phyloP scores from a whole-genome alignment of 2,329 filamentous ascomycete genomes.

The Colletotrichum filicis region DNA sequence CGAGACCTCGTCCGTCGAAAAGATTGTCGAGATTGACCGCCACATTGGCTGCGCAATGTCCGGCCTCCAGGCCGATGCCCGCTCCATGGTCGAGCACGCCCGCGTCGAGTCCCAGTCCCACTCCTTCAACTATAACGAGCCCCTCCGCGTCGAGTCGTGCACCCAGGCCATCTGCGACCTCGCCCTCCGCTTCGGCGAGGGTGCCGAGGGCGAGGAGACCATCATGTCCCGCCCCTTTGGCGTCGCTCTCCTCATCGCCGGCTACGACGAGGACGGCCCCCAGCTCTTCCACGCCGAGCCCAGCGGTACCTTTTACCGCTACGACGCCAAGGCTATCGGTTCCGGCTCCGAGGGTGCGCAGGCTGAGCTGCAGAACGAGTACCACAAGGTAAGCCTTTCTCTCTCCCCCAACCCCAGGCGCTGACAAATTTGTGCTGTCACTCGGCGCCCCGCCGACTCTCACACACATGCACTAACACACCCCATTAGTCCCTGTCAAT shows the following conservation, averaged over 20 bases:
- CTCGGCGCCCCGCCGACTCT: too few species aligned
- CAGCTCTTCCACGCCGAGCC: slow-evolving; percentile 98
- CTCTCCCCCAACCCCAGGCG: background rate
- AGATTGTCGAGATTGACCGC: slow-evolving; percentile 99
- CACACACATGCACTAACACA: background rate
- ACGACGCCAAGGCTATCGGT: slow-evolving; percentile 98
- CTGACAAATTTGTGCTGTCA: too few species aligned
- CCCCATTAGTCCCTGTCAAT: slow-evolving; percentile 81
- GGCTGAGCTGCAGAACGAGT: slow-evolving; percentile 98
- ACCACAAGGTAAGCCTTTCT: slow-evolving; percentile 77
- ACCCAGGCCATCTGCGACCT: slow-evolving; percentile 99
- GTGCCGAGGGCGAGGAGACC: slow-evolving; percentile 96
- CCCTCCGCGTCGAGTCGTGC: slow-evolving; percentile 94
- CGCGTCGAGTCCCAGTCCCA: slow-evolving; percentile 98
- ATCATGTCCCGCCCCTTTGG: slow-evolving; percentile 99
- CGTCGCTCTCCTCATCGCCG: slow-evolving; percentile 94
- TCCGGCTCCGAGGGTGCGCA: slow-evolving; percentile 97
- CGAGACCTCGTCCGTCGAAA: slow-evolving; percentile 97
- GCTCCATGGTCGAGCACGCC: slow-evolving; percentile 98
- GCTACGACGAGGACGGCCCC: slow-evolving; percentile 96
- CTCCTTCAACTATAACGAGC: slow-evolving; percentile 97
- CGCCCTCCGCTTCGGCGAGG: slow-evolving; percentile 95
- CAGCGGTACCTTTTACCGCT: slow-evolving; percentile 97
- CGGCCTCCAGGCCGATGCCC: slow-evolving; percentile 95
- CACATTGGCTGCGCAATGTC: slow-evolving; percentile 99